phyloP scores from a whole-genome alignment of 441 rosid genomes.

The Arabidopsis lyrata region DNA sequence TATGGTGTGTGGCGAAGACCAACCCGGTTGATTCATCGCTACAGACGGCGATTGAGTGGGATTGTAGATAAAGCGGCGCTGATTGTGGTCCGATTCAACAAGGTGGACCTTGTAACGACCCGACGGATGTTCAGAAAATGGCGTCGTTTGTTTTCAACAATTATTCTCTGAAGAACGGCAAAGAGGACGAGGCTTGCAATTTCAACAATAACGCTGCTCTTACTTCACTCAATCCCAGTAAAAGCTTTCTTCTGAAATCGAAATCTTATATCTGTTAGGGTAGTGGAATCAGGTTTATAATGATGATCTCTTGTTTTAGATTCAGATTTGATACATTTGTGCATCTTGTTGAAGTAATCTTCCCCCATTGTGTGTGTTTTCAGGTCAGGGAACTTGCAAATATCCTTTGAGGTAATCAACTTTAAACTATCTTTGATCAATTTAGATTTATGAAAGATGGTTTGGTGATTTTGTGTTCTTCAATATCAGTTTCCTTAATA shows the following conservation, averaged over 20 bases:
- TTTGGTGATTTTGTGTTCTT: not conserved
- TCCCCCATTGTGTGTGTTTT: conserved; percentile 41
- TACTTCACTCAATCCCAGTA: conserved; percentile 88
- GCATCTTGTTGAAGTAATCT: conserved; percentile 21
- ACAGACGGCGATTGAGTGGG: conserved; percentile 84
- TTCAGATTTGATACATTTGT: conserved; percentile 16
- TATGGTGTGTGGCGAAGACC: conserved; percentile 98
- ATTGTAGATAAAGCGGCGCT: conserved; percentile 87
- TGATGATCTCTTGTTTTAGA: not conserved
- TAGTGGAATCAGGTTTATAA: not conserved
- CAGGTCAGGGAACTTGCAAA: conserved; percentile 83
- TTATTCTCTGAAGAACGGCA: conserved; percentile 76
- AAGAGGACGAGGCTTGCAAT: conserved; percentile 78
- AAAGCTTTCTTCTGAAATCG: conserved; percentile 17
- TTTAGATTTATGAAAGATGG: not conserved
- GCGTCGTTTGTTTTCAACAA: conserved; percentile 93
- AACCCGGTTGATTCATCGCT: conserved; percentile 86
- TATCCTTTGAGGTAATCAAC: conserved; percentile 78
- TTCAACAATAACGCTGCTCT: conserved; percentile 87
- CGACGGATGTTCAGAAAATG: conserved; percentile 62
- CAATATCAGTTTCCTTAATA: conserved; percentile 1
- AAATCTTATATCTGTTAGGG: not conserved
- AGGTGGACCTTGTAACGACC: conserved; percentile 78
- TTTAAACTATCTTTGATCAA: not conserved
- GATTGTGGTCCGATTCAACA: conserved; percentile 75